Evolutionary conservation across 148 eudicot genomes (phyloP).

Genomic region (Rhododendron ovatum): DNA sequence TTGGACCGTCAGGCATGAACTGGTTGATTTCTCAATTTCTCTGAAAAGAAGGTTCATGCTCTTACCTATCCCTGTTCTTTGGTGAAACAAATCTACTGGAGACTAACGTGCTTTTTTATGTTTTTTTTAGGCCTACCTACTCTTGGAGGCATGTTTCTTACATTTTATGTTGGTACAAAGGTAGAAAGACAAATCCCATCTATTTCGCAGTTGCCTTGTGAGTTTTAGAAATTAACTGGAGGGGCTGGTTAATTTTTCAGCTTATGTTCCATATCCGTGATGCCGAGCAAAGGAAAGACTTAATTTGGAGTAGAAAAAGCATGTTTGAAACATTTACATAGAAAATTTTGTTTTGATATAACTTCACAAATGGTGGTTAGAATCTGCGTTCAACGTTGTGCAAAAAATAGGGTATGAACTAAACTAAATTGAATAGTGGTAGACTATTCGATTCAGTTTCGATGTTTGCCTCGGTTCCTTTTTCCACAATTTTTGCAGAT

Average conservation of each 20-base stretch:
- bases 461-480: background rate
- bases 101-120: background rate
- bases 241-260: conserved; percentile 38
- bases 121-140: conserved; percentile 58
- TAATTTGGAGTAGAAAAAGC: background rate
- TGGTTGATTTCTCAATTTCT: conserved; percentile 72
- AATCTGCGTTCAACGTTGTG: background rate
- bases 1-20: conserved; percentile 90
- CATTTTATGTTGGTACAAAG: conserved; percentile 90
- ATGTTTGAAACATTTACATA: background rate
- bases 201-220: background rate
- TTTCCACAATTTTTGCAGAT: background rate
- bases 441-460: background rate
- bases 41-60: conserved; percentile 46
- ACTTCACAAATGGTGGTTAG: background rate
- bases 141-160: conserved; percentile 59
- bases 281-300: conserved; percentile 38
- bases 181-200: conserved; percentile 21
- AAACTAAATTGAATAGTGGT: background rate
- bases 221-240: conserved; percentile 7
- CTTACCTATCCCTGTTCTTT: conserved; percentile 1
- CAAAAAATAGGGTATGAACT: no score
- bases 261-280: conserved; percentile 83
- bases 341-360: background rate
- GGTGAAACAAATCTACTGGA: background rate